phyloP scores from a whole-genome alignment of 2,329 filamentous ascomycete species.

The Cercospora brassicicola region DNA sequence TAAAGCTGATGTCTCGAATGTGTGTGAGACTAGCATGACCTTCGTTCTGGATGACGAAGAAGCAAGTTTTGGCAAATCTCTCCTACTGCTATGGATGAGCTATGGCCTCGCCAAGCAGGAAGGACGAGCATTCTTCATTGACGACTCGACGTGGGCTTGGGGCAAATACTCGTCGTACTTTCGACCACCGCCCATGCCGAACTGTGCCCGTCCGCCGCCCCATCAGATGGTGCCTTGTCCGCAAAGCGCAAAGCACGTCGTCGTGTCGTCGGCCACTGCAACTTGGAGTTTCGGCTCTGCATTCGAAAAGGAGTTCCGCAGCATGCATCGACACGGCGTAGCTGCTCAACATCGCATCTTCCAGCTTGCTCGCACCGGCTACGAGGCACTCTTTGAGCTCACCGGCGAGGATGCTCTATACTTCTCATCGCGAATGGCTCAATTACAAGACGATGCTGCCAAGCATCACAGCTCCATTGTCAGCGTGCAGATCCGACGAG shows the following conservation, averaged over 20 bases:
- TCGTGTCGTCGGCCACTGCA: constrained; percentile 70
- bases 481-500: constrained; percentile 76
- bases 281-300: constrained; percentile 62
- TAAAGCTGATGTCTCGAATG: constrained; percentile 38
- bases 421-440: constrained; percentile 58
- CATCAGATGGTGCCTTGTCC: constrained; percentile 80
- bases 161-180: constrained; percentile 75
- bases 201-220: constrained; percentile 69
- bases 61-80: constrained; percentile 72
- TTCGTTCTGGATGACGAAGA: constrained; percentile 73
- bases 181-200: constrained; percentile 61
- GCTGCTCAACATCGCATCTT: constrained; percentile 62
- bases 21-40: constrained; percentile 72
- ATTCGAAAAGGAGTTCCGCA: constrained; percentile 53
- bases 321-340: constrained; percentile 24
- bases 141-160: constrained; percentile 80
- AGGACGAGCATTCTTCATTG: constrained; percentile 75
- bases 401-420: constrained; percentile 65
- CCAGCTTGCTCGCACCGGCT: constrained; percentile 66
- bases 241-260: constrained; percentile 69
- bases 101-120: constrained; percentile 77
- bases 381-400: constrained; percentile 72
- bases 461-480: constrained; percentile 57
- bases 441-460: constrained; percentile 54
- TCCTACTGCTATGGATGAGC: constrained; percentile 80